A percentile compares a stretch with the other conserved stretches of the same genome.
Conservation (phyloP, 345 rosid genomes). For the Citrus inodora region DNA sequence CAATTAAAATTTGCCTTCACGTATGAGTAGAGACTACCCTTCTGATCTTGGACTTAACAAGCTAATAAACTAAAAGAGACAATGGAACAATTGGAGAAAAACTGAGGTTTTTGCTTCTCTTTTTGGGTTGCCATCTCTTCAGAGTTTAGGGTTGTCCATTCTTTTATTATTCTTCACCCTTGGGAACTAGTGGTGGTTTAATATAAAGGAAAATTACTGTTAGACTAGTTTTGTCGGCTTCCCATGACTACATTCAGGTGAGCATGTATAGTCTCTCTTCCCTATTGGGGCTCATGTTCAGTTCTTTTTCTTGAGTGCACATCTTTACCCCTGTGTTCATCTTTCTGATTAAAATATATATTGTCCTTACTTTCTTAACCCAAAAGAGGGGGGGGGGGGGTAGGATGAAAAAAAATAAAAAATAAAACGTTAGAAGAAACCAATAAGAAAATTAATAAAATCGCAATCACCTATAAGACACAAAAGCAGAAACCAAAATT, state of each 20-base stretch:
- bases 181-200: neutral
- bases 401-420: neutral
- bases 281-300: neutral
- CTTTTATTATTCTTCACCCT: neutral
- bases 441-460: neutral
- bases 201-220: neutral
- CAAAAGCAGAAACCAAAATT: neutral
- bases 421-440: neutral
- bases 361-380: neutral
- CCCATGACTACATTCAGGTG: neutral
- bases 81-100: too few relatives aligned
- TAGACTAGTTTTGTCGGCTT: neutral
- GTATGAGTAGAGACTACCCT: neutral
- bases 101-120: neutral
- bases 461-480: neutral
- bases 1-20: neutral
- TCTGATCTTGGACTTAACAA: neutral
- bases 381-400: accelerated
- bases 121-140: neutral
- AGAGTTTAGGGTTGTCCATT: neutral
- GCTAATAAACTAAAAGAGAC: neutral
- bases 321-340: neutral
- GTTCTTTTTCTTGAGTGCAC: neutral
- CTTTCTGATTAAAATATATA: neutral
- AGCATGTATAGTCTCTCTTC: neutral